Base-by-base conservation (phyloP, 208 protist genomes). In the Leishmania aethiopica region DNA sequence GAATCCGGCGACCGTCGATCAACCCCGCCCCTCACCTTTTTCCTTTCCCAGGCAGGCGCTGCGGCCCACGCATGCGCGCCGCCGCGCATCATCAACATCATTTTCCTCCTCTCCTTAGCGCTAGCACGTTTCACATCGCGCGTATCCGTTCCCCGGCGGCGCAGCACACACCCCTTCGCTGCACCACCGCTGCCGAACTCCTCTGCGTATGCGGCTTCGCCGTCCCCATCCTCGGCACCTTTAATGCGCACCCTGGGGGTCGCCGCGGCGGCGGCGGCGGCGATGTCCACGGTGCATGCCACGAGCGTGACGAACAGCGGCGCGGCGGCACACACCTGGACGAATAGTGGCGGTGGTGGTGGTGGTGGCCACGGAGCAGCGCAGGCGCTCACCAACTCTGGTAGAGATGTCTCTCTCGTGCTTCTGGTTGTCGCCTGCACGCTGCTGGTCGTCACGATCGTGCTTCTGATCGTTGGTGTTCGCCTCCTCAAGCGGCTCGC, bases 401-500 rank as follows among this genome's bases (percentile, higher is more conserved):
- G 75, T 42, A 40, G 5, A 22, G 40, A 53, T 59, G 10, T 35
- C 55, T 55, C 72, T 57, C 8, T 55, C 10, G 77, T 45, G 19
- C 40, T 80, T 35, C 45, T 80, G 19, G 28, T 59, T 51, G 62
- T 72, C 19, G 15, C 64, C 17, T 80, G 77, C 45, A 55, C 47
- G 35, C n/a, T 80, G 55, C 62, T 80, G 55, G 47, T 59, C 45
- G 45, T 80, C 25, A 51, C 45, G 0, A 25, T 72, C 32, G 60
- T 22, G 4, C 40, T 80, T 0, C 40, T 80, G n/a, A 60, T 73
- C 47, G 15, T 37, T 42, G 45, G 3, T 28, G 4, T 80, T 25
- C 77, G 77, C n/a, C 49, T 80, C 49, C 62, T 80, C 19, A 49
- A 42, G 77, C 77, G n/a, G 25, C 17, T 72, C 42, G 77, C 77